Conservation (phyloP, 495 filamentous ascomycete species). For the Hyaloscypha bicolor region DNA sequence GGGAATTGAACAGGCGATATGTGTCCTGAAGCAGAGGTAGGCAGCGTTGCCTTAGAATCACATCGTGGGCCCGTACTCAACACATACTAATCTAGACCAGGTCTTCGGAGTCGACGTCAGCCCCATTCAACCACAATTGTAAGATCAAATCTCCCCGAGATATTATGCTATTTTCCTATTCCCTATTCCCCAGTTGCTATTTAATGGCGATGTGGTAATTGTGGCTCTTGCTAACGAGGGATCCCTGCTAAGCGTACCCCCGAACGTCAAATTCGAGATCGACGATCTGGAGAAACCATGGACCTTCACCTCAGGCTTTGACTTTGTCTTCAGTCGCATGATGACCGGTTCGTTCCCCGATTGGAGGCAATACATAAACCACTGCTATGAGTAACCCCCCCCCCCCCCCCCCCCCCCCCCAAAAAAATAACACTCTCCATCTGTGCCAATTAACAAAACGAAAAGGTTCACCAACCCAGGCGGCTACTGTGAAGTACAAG, state of each 20-base stretch:
- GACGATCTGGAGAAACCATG: slow-evolving; percentile 37
- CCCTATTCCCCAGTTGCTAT: too few species aligned
- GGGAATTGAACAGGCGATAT: neutral
- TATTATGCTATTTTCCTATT: too few species aligned
- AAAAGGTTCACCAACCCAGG: slow-evolving; percentile 34
- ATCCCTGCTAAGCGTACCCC: slow-evolving; percentile 12
- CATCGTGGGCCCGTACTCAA: too few species aligned
- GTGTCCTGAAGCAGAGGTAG: slow-evolving; percentile 5
- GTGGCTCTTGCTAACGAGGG: neutral
- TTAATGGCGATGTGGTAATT: neutral
- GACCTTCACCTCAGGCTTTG: slow-evolving; percentile 33
- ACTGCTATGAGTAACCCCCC: slow-evolving; percentile 32
- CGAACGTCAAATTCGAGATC: slow-evolving; percentile 37
- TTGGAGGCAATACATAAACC: slow-evolving; percentile 9
- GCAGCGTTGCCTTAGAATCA: too few species aligned
- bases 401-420: too few species aligned
- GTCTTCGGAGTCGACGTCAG: slow-evolving; percentile 57
- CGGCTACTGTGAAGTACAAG: slow-evolving; percentile 52
- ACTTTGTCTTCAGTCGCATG: slow-evolving; percentile 33
- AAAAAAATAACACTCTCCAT: neutral
- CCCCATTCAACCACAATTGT: slow-evolving; percentile 16
- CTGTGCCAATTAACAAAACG: neutral
- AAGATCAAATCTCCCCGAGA: too few species aligned
- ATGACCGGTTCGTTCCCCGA: slow-evolving; percentile 17
- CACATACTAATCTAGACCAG: slow-evolving; percentile 49